phyloP scores from a whole-genome alignment of 192 early-diverging fungal species.

The Funneliformis mosseae region DNA sequence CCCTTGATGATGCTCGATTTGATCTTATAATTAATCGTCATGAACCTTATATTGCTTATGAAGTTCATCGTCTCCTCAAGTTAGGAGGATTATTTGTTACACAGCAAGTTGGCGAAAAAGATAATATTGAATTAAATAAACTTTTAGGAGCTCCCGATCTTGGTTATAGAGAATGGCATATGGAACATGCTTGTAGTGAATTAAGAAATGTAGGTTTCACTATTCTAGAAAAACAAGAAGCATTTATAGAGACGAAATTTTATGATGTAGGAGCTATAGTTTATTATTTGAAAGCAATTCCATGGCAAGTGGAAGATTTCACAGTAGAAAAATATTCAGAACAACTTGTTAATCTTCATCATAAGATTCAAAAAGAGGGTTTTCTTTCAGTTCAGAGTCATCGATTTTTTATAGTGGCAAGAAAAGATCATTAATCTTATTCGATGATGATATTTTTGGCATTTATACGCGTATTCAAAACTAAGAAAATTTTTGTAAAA shows the following conservation, averaged over 20 bases:
- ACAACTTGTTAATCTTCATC: conserved; percentile 36
- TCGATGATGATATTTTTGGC: neutral
- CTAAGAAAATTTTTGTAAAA: no score
- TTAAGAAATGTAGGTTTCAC: conserved; percentile 29
- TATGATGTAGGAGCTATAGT: conserved; percentile 42
- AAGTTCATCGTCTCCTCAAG: conserved; percentile 36
- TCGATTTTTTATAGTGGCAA: conserved; percentile 37
- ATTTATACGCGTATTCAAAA: neutral
- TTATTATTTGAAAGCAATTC: conserved; percentile 36
- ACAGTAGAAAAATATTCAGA: conserved; percentile 40
- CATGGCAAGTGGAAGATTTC: conserved; percentile 38
- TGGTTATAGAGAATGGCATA: conserved; percentile 14
- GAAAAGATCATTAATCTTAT: neutral
- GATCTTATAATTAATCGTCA: conserved; percentile 40
- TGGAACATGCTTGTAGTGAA: conserved; percentile 31
- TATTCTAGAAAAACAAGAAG: conserved; percentile 23
- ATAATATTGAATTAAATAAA: conserved; percentile 33
- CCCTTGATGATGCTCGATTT: conserved; percentile 36
- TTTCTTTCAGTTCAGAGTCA: conserved; percentile 31
- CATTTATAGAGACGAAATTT: conserved; percentile 35
- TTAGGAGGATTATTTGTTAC: conserved; percentile 35
- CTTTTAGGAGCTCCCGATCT: conserved; percentile 36
- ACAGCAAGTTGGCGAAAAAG: conserved; percentile 40
- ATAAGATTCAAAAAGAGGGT: conserved; percentile 36
- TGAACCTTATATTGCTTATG: conserved; percentile 17